Evolutionary conservation across 148 eudicot species (phyloP).

Genomic region (Amaranthus hypochondriacus): DNA sequence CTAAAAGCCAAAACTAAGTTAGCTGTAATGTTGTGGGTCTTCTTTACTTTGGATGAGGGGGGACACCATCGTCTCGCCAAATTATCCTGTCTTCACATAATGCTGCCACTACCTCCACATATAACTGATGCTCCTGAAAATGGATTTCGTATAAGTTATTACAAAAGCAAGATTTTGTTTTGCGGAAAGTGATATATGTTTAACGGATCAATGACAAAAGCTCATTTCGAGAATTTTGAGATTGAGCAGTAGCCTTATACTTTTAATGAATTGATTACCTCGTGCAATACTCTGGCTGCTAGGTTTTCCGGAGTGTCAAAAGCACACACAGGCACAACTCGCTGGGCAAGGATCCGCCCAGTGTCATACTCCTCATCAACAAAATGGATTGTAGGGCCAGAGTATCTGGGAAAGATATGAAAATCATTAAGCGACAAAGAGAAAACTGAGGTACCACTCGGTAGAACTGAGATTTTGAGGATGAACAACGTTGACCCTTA

Average conservation of each 20-base stretch:
- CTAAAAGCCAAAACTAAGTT: constrained; percentile 12
- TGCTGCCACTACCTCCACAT: constrained; percentile 73
- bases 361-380: constrained; percentile 88
- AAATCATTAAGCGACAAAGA: neutral
- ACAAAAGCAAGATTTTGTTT: too few species aligned
- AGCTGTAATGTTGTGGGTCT: constrained; percentile 45
- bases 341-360: constrained; percentile 85
- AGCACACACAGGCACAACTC: constrained; percentile 62
- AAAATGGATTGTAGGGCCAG: constrained; percentile 79
- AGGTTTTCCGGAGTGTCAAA: constrained; percentile 66
- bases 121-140: constrained; percentile 67
- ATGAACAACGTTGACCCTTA: too few species aligned
- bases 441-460: neutral
- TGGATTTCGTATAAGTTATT: neutral
- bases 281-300: constrained; percentile 73
- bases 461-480: too few species aligned
- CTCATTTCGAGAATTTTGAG: too few species aligned
- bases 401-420: constrained; percentile 38
- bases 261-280: constrained; percentile 36
- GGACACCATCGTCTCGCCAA: constrained; percentile 92
- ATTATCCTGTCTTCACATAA: constrained; percentile 67
- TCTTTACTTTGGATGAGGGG: constrained; percentile 59
- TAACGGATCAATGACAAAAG: too few species aligned
- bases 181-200: too few species aligned
- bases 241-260: too few species aligned